Percentiles rank a stretch among this genome's conserved stretches.
These are phyloP conservation scores for Heracleum sosnowskyi DNA, from an alignment of 129 eudicot species.

Conservation along the genomic window DNA sequence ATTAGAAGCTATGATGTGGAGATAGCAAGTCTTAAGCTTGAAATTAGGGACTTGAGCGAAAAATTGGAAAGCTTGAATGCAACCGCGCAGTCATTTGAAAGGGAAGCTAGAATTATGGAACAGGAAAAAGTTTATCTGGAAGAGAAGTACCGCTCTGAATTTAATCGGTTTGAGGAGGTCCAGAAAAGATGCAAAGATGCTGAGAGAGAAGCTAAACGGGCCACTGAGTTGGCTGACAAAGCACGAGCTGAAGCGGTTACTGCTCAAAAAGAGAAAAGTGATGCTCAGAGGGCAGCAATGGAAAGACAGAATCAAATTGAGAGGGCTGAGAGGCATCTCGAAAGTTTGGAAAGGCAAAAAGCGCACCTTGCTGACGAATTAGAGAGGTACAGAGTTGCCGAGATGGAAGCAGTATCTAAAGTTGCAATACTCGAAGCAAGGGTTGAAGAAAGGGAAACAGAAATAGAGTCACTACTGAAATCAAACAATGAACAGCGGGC, in stretches of 20 bases:
- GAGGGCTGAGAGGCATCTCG: constrained; percentile 70
- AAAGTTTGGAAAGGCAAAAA: constrained; percentile 67
- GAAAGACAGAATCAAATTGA: constrained; percentile 74
- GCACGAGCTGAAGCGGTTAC: constrained; percentile 80
- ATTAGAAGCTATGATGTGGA: constrained; percentile 63
- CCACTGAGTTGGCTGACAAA: constrained; percentile 76
- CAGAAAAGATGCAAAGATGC: constrained; percentile 71
- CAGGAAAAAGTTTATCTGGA: constrained; percentile 69
- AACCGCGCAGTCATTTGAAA: constrained; percentile 68
- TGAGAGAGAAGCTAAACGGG: constrained; percentile 80
- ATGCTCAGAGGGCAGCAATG: constrained; percentile 53
- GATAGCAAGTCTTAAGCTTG: constrained; percentile 46
- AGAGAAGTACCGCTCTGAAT: constrained; percentile 64
- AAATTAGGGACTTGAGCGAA: constrained; percentile 54
- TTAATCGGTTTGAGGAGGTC: constrained; percentile 73
- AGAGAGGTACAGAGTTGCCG: constrained; percentile 44
- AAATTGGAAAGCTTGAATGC: constrained; percentile 56
- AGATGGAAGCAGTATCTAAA: constrained; percentile 70
- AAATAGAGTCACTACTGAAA: constrained; percentile 59
- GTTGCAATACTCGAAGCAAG: constrained; percentile 60
- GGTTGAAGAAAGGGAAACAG: constrained; percentile 74
- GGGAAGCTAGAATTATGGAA: constrained; percentile 56
- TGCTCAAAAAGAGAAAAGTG: constrained; percentile 70
- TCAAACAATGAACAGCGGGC: constrained; percentile 79
- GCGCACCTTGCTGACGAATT: constrained; percentile 47